phyloP scores from a whole-genome alignment of 164 flowering plant species.

The Kalanchoe fedtschenkoi region DNA sequence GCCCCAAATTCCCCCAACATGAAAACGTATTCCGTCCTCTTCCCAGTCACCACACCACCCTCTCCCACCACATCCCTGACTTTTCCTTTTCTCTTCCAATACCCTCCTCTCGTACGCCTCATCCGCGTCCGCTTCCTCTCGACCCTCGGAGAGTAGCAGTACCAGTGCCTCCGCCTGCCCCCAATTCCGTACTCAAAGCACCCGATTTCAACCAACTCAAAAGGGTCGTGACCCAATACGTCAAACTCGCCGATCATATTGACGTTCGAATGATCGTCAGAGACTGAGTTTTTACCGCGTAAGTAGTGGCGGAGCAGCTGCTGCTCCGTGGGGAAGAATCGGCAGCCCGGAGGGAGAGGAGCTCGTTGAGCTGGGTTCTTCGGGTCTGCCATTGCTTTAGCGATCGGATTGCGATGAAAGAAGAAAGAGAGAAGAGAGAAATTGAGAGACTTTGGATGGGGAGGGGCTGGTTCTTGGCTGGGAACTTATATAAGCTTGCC shows the following conservation, averaged over 20 bases:
- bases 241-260: constrained; percentile 31
- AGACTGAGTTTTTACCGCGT: constrained; percentile 21
- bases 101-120: constrained; percentile 34
- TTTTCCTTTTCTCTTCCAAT: constrained; percentile 36
- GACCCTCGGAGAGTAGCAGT: constrained; percentile 24
- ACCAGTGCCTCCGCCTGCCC: constrained; percentile 48
- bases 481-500: too few relatives aligned
- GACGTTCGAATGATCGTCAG: background rate
- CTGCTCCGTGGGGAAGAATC: constrained; percentile 42
- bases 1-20: constrained; percentile 20
- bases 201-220: constrained; percentile 29
- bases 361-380: constrained; percentile 14
- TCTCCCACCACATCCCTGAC: constrained; percentile 22
- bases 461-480: too few relatives aligned
- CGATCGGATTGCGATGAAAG: too few relatives aligned
- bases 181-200: constrained; percentile 29
- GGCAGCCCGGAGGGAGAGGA: constrained; percentile 48
- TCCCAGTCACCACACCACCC: constrained; percentile 30
- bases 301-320: constrained; percentile 40
- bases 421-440: too few relatives aligned
- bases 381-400: constrained; percentile 20
- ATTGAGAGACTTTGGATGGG: too few relatives aligned
- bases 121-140: constrained; percentile 14
- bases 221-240: constrained; percentile 33
- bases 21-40: constrained; percentile 30